Percentiles rank a stretch among this genome's conserved stretches.
phyloP scores from a whole-genome alignment of 805 yeast species.

The Clavispora asparagi region DNA sequence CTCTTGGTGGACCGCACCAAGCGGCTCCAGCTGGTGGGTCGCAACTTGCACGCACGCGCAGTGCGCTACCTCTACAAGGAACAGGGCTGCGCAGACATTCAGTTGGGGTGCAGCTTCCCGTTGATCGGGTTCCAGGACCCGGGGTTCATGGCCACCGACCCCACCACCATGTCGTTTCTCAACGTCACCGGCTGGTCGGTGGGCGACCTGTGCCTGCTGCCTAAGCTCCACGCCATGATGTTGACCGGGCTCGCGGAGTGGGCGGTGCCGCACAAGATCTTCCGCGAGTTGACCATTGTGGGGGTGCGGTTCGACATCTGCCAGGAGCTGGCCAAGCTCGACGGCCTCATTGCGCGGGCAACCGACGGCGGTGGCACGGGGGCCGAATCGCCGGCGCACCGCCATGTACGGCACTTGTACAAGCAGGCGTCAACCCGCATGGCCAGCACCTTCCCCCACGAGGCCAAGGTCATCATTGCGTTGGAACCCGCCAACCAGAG shows the following conservation, averaged over 20 bases:
- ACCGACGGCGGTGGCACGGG: constrained; percentile 5
- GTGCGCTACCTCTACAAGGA: constrained; percentile 44
- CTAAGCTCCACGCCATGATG: constrained; percentile 32
- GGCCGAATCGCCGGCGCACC: constrained; percentile 7
- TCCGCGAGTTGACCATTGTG: constrained; percentile 50
- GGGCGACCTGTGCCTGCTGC: constrained; percentile 9
- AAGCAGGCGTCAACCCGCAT: constrained; percentile 31
- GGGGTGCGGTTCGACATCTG: constrained; percentile 57
- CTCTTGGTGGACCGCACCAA: constrained; percentile 50
- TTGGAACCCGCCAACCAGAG: constrained; percentile 48
- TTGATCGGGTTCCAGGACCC: constrained; percentile 31
- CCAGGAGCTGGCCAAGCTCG: constrained; percentile 36
- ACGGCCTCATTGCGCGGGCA: constrained; percentile 31
- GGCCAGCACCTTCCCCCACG: constrained; percentile 23
- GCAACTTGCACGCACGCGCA: constrained; percentile 49
- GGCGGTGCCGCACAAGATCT: constrained; percentile 51
- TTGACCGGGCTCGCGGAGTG: constrained; percentile 40
- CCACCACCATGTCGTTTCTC: constrained; percentile 26
- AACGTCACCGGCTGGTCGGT: constrained; percentile 39
- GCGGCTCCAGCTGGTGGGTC: constrained; percentile 51
- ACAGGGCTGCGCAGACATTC: constrained; percentile 32
- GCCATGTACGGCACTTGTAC: constrained; percentile 28
- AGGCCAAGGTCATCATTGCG: constrained; percentile 46
- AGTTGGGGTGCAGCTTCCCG: constrained; percentile 46
- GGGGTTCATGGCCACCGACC: constrained; percentile 17